Base-by-base conservation (phyloP, 1,284 basidiomycete species). In the Erythrobasidium hasegawianum region DNA sequence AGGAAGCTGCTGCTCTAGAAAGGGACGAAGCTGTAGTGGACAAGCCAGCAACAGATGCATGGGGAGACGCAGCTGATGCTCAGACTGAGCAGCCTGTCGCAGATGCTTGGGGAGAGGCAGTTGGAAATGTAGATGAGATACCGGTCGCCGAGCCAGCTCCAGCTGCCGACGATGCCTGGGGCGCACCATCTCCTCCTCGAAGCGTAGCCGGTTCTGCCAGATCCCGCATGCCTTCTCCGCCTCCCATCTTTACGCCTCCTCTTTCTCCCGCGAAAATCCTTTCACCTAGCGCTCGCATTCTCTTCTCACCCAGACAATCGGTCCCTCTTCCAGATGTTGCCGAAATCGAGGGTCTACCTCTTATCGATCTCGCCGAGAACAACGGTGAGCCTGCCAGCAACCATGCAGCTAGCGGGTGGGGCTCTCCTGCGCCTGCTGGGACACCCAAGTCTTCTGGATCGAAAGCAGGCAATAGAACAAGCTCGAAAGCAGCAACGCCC, bases 91-190 rank as follows among this genome's bases (percentile, higher is more conserved):
- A 33, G 33, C 33, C 33, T 5, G n/a, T 29, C 11, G 29, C 7
- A n/a, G 45, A 60, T 52, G 26, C 47, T 1, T 60, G 58, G 45
- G 33, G 33, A 33, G 33, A 16, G 9, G 50, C n/a, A n/a, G n/a
- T 20, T 20, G 50, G n/a, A n/a, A n/a, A n/a, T n/a, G n/a, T n/a
- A n/a, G n/a, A n/a, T n/a, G n/a, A n/a, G n/a, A n/a, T n/a, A n/a
- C n/a, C n/a, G n/a, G n/a, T n/a, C n/a, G n/a, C n/a, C n/a, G n/a
- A n/a, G n/a, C n/a, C n/a, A n/a, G n/a, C n/a, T n/a, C 50, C 50
- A 3, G 52, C 33, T 33, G 50, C 38, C 1, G 52, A 53, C 40
- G 59, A 13, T 50, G 59, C 33, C 1, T 38, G 54, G 39, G 2
- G n/a, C 18, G 38, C 52, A 43, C 29, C 33, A 18, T 29, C 20